A percentile compares a stretch with the other conserved stretches of the same genome.
These are phyloP conservation scores for Lentinula lateritia DNA, from an alignment of 768 basidiomycete genomes.

Conservation along the genomic window DNA sequence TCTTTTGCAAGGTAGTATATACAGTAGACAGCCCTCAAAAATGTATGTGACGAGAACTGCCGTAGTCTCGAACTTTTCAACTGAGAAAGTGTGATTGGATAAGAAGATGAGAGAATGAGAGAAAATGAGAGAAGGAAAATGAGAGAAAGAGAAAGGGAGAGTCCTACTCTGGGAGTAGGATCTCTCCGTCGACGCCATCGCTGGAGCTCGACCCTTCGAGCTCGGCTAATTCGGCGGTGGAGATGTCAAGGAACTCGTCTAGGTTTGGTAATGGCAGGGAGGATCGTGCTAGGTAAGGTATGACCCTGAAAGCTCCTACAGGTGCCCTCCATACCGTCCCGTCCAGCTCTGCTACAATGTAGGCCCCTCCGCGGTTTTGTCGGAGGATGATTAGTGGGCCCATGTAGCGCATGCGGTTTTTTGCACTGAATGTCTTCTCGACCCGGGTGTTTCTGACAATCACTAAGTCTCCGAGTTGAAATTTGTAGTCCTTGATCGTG, in stretches of 20 bases:
- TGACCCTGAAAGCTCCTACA: conserved; percentile 19
- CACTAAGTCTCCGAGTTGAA: conserved; percentile 24
- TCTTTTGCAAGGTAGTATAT: too few species aligned
- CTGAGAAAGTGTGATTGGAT: too few species aligned
- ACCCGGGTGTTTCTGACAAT: conserved; percentile 27
- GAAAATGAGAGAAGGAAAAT: too few species aligned
- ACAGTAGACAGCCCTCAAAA: too few species aligned
- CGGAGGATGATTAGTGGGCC: conserved; percentile 31
- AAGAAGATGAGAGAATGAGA: too few species aligned
- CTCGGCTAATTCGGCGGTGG: not conserved
- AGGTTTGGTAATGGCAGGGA: not conserved
- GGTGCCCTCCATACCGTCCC: conserved; percentile 19
- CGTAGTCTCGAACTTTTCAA: too few species aligned
- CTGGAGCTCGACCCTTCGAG: not conserved
- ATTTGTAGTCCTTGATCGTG: conserved; percentile 10
- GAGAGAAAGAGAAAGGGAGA: too few species aligned
- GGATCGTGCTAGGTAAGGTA: conserved; percentile 15
- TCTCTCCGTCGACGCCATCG: not conserved
- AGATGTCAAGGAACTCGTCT: not conserved
- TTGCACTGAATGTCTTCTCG: conserved; percentile 22
- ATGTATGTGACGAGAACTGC: too few species aligned
- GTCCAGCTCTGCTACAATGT: conserved; percentile 25
- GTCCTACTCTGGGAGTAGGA: not conserved
- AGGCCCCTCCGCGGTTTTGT: conserved; percentile 22
- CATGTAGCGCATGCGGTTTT: conserved; percentile 26